phyloP scores from a whole-genome alignment of 768 basidiomycete species.

The Lanmaoa rubissima region DNA sequence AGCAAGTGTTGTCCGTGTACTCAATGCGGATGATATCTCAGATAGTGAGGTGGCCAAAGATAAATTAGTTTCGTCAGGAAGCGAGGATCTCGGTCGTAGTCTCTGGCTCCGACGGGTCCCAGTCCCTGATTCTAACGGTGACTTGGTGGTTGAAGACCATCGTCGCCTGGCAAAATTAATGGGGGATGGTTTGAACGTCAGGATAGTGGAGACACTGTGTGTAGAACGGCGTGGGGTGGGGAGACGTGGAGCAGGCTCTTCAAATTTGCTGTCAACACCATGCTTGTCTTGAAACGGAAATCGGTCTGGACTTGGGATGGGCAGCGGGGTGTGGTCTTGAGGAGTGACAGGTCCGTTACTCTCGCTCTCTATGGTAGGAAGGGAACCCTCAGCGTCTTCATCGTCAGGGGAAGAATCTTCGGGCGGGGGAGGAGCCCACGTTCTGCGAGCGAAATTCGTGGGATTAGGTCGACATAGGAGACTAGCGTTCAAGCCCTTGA shows the following conservation, averaged over 20 bases:
- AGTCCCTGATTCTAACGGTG: constrained; percentile 34
- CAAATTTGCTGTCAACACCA: constrained; percentile 18
- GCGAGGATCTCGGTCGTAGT: constrained; percentile 32
- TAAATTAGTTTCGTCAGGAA: constrained; percentile 32
- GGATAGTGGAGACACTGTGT: constrained; percentile 35
- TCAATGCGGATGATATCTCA: constrained; percentile 29
- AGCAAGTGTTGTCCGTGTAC: constrained; percentile 31
- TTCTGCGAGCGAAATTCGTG: constrained; percentile 54
- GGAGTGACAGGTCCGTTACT: constrained; percentile 54
- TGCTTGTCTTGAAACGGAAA: constrained; percentile 23
- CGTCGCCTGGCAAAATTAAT: constrained; percentile 60
- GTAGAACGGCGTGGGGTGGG: constrained; percentile 23
- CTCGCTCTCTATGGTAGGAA: constrained; percentile 45
- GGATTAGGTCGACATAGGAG: constrained; percentile 61
- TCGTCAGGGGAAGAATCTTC: constrained; percentile 37
- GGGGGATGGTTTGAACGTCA: constrained; percentile 63
- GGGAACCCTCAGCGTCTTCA: constrained; percentile 31
- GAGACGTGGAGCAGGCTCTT: constrained; percentile 22
- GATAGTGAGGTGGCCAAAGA: constrained; percentile 25
- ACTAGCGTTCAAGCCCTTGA: constrained; percentile 40
- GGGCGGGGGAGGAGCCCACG: constrained; percentile 46
- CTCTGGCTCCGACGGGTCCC: constrained; percentile 36
- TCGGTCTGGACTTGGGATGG: constrained; percentile 36
- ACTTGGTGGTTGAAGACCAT: constrained; percentile 47
- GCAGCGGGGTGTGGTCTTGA: constrained; percentile 47